Base-by-base conservation (phyloP, 2,329 filamentous ascomycete species). In the Aspergillus sp. region DNA sequence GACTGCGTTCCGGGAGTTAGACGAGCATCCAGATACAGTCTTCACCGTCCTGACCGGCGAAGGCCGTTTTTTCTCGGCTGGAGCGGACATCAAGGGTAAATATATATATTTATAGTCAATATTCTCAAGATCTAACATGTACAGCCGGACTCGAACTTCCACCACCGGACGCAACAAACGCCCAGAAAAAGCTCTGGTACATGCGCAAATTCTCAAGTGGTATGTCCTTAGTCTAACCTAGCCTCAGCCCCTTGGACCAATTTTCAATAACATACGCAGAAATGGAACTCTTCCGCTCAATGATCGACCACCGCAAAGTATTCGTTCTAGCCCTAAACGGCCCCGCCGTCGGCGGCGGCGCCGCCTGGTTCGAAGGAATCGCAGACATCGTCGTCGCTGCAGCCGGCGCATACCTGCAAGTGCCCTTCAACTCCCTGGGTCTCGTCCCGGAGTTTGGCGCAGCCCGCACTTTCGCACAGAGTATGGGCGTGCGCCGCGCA, bases 231-330 rank as follows among this genome's bases (percentile, higher is more conserved):
- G 19, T 19, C 19, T 19, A 19, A 19, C 19, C 19, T 19, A 19
- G 19, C 19, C 19, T 19, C 19, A 19, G 19, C 19, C 19, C 19
- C 19, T 19, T 19, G 19, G 19, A 19, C 19, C 19, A 19, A 19
- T 19, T 19, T 19, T 19, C 19, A 19, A 19, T 19, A 34, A 34
- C 30, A 17, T 0, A 7, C 30, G 4, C 19, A 65, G 65, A 64
- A 53, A 61, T 62, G n/a, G 66, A 66, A 50, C 46, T 83, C 54
- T 73, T 82, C 55, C 78, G 79, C 54, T 76, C 74, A 28, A 78
- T 83, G 64, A 82, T 83, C 66, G 80, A 83, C 68, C 82, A 84
- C 71, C 74, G 71, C 7, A 84, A 84, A 71, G 81, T 84, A 17
- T 77, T 84, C 52, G 76, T 84, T 43, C 75, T 84, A 3, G 82